Percentiles rank a stretch among this genome's conserved stretches.
Evolutionary conservation across 495 filamentous ascomycete genomes (phyloP).

Genomic region (Lophium mytilinum): DNA sequence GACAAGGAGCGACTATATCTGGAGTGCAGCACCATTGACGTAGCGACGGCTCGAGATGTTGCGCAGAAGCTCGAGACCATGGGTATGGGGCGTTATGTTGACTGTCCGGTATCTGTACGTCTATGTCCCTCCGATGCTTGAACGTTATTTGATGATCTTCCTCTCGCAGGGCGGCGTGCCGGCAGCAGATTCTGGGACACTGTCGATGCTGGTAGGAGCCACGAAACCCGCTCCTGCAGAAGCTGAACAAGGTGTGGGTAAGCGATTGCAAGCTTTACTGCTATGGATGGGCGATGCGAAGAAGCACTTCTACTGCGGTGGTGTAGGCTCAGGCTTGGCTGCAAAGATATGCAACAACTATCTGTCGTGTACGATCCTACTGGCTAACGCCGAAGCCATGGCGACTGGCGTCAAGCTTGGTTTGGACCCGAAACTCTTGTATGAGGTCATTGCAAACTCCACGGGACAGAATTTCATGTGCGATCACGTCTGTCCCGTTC

Average conservation of each 20-base stretch:
- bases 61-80: constrained; percentile 5
- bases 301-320: constrained; percentile 32
- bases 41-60: constrained; percentile 18
- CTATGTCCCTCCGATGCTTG: neutral
- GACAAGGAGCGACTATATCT: constrained; percentile 11
- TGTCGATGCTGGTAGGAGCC: constrained; percentile 20
- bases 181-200: constrained; percentile 15
- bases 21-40: constrained; percentile 24
- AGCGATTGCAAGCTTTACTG: constrained; percentile 10
- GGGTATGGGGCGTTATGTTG: constrained; percentile 18
- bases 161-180: constrained; percentile 17
- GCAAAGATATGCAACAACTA: constrained; percentile 41
- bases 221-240: neutral
- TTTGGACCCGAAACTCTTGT: constrained; percentile 33
- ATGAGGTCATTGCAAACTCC: constrained; percentile 33
- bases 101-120: constrained; percentile 20
- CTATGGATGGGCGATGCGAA: constrained; percentile 26
- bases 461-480: constrained; percentile 37
- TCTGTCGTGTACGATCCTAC: constrained; percentile 34
- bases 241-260: neutral
- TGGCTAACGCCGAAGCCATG: constrained; percentile 36
- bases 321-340: constrained; percentile 32
- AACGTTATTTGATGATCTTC: neutral
- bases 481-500: constrained; percentile 35
- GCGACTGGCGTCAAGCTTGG: constrained; percentile 37